Conservation (phyloP, 2,329 filamentous ascomycete species). For the Aspergillus quadrilineatus region DNA sequence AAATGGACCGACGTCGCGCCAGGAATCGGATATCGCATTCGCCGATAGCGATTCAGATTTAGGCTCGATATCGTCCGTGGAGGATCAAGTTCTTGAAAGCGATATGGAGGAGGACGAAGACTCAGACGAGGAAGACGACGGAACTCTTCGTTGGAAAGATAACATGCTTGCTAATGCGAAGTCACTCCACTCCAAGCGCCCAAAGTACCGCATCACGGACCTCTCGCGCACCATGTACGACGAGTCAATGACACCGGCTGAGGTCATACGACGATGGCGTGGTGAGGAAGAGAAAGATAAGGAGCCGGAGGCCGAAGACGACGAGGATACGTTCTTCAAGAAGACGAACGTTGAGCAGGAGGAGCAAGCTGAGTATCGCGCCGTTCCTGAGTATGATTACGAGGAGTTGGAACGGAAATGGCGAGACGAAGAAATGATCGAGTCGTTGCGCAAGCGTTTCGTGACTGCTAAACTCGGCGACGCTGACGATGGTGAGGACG, state of each 20-base stretch:
- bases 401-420: constrained; percentile 79
- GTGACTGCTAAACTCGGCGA: constrained; percentile 65
- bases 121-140: constrained; percentile 59
- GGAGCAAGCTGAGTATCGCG: constrained; percentile 66
- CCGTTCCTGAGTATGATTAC: constrained; percentile 77
- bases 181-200: constrained; percentile 66
- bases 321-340: constrained; percentile 66
- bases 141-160: constrained; percentile 79
- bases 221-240: constrained; percentile 89
- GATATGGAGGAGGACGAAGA: constrained; percentile 50
- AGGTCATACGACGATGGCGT: constrained; percentile 77
- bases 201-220: constrained; percentile 75
- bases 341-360: constrained; percentile 53
- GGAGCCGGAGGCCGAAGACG: constrained; percentile 59
- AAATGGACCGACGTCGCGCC: constrained; percentile 56
- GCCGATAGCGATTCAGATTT: constrained; percentile 97
- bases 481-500: constrained; percentile 53
- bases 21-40: constrained; percentile 76
- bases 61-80: constrained; percentile 73
- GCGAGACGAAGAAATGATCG: constrained; percentile 75
- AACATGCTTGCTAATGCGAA: constrained; percentile 76
- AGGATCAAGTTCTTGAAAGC: constrained; percentile 56
- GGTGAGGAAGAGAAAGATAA: constrained; percentile 65
- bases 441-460: constrained; percentile 72
- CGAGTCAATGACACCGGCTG: constrained; percentile 68